Evolutionary conservation across 164 flowering plant genomes (phyloP).

Genomic region (Umbilicus rupestris): DNA sequence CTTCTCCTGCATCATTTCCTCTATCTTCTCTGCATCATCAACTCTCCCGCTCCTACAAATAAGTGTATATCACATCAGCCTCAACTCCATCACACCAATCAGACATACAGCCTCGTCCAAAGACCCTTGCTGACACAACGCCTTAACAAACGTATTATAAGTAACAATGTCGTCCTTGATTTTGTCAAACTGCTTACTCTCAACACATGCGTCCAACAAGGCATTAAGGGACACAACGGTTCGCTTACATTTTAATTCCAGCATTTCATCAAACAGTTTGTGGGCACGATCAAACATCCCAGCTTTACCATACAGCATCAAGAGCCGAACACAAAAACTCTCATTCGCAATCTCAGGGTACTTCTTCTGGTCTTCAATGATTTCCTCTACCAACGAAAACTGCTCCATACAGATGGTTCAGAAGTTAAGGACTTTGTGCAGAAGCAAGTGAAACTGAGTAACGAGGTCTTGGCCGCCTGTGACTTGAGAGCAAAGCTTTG

Average conservation of each 20-base stretch:
- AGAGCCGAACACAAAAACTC: conserved; percentile 19
- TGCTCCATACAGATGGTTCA: too few species aligned
- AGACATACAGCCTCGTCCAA: conserved; percentile 25
- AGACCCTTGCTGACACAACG: conserved; percentile 26
- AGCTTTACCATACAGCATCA: conserved; percentile 25
- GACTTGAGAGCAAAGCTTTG: conserved; percentile 61
- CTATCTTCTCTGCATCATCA: conserved; percentile 32
- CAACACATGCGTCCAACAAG: conserved; percentile 28
- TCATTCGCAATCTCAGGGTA: conserved; percentile 20
- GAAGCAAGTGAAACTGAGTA: conserved; percentile 60
- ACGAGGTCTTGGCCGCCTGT: conserved; percentile 49
- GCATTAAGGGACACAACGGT: conserved; percentile 40
- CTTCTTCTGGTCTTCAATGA: conserved; percentile 34
- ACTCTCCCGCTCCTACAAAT: conserved; percentile 20
- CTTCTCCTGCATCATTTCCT: conserved; percentile 27
- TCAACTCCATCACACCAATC: conserved; percentile 33
- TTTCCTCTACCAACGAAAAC: conserved; percentile 22
- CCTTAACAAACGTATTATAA: conserved; percentile 31
- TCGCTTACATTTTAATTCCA: conserved; percentile 25
- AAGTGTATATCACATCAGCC: conserved; percentile 30
- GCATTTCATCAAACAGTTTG: conserved; percentile 51
- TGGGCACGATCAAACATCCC: conserved; percentile 41
- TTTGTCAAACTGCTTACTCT: conserved; percentile 23
- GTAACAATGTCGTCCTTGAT: conserved; percentile 26
- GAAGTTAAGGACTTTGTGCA: conserved; percentile 82